phyloP scores from a whole-genome alignment of 2,329 filamentous ascomycete genomes.

The Sclerotinia minor region DNA sequence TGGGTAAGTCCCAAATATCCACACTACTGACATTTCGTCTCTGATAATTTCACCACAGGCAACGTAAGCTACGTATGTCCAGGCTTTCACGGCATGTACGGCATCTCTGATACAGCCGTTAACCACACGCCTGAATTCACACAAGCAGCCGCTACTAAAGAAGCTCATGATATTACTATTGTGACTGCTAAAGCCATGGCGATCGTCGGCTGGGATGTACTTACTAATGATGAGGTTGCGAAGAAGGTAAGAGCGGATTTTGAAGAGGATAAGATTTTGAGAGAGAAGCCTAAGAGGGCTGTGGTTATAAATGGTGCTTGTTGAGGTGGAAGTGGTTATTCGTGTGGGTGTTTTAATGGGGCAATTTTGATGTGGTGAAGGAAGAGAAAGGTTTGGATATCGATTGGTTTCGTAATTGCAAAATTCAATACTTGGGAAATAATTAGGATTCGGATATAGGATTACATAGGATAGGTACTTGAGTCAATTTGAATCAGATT shows the following conservation, averaged over 20 bases:
- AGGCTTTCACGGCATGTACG: constrained; percentile 54
- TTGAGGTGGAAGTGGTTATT: background rate
- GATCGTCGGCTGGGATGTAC: constrained; percentile 52
- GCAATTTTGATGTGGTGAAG: background rate
- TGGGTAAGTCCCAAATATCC: constrained; percentile 34
- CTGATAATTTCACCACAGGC: constrained; percentile 52
- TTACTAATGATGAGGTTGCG: constrained; percentile 47
- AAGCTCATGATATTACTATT: constrained; percentile 34
- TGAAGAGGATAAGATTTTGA: constrained; percentile 31
- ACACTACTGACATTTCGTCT: constrained; percentile 39
- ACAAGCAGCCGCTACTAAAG: constrained; percentile 38
- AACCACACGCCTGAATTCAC: constrained; percentile 54
- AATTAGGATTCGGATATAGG: too few relatives aligned
- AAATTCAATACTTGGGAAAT: background rate
- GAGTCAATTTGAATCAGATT: background rate
- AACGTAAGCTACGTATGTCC: constrained; percentile 59
- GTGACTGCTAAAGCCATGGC: constrained; percentile 35
- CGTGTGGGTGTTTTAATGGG: too few relatives aligned
- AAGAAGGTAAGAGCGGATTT: constrained; percentile 47
- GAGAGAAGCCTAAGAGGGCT: background rate
- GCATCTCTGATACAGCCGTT: constrained; percentile 50
- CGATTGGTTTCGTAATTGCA: background rate
- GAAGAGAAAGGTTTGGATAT: background rate
- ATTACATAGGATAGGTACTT: too few relatives aligned
- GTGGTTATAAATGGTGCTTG: background rate